Evolutionary conservation across 2,329 filamentous ascomycete genomes (phyloP).

Genomic region (Blastomyces percursus): DNA sequence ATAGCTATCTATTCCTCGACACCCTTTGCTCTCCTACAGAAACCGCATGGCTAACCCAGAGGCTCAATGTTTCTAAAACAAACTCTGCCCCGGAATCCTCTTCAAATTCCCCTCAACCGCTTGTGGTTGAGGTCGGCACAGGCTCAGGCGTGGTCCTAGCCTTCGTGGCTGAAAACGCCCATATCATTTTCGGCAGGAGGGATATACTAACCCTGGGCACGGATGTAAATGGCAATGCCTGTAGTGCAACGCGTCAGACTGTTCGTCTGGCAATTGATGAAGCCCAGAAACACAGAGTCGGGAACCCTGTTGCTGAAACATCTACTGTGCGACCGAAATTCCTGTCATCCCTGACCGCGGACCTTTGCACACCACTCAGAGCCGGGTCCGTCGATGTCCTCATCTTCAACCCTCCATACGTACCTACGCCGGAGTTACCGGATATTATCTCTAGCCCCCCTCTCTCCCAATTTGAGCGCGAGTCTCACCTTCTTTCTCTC

Average conservation of each 20-base stretch:
- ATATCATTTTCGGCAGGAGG: constrained; percentile 58
- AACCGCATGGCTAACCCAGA: constrained; percentile 53
- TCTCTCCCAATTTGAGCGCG: constrained; percentile 55
- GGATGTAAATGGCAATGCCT: constrained; percentile 80
- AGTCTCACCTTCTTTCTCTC: constrained; percentile 71
- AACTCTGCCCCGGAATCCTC: constrained; percentile 7
- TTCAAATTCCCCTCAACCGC: constrained; percentile 34
- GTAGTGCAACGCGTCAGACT: constrained; percentile 61
- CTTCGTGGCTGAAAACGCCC: constrained; percentile 69
- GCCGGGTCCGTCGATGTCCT: constrained; percentile 61
- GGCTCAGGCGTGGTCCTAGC: constrained; percentile 91
- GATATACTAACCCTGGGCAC: constrained; percentile 62
- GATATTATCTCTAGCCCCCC: constrained; percentile 25
- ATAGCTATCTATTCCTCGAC: constrained; percentile 89
- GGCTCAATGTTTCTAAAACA: constrained; percentile 40
- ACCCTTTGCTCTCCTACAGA: constrained; percentile 67
- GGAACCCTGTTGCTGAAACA: constrained; percentile 33
- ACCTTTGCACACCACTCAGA: constrained; percentile 55
- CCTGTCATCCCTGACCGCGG: constrained; percentile 56
- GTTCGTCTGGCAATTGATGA: constrained; percentile 42
- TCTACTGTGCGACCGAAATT: constrained; percentile 38
- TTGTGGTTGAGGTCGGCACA: constrained; percentile 77
- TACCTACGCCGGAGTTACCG: constrained; percentile 71
- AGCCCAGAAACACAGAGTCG: constrained; percentile 14
- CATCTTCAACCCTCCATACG: constrained; percentile 95